These are phyloP conservation scores for Dalbergia cultrata DNA, from an alignment of 306 rosid genomes.

Conservation along the genomic window DNA sequence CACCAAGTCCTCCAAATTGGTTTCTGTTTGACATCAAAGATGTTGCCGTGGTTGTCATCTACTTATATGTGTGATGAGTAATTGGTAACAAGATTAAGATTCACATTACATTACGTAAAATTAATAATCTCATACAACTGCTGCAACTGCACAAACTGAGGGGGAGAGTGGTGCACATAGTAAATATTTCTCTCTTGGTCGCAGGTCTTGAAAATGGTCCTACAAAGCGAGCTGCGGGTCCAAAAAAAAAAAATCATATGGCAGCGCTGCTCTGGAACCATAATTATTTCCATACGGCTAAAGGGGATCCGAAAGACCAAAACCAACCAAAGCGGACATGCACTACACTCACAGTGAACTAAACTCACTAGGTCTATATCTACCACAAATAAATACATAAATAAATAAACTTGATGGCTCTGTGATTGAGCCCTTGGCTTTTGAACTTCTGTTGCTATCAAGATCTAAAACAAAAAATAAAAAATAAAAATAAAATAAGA, in stretches of 20 bases:
- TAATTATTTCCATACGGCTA: no score
- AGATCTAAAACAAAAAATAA: no score
- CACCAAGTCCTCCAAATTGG: slow-evolving; percentile 47
- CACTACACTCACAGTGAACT: no score
- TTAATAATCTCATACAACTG: not conserved
- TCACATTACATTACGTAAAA: slow-evolving; percentile 3
- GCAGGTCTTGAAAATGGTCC: slow-evolving; percentile 20
- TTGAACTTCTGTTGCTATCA: not conserved
- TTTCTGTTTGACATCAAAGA: slow-evolving; percentile 42
- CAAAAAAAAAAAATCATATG: not conserved
- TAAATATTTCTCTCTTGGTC: not conserved
- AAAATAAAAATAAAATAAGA: no score
- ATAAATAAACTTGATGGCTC: not conserved
- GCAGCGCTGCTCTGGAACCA: not conserved
- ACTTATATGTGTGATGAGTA: slow-evolving; percentile 7
- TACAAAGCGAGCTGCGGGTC: not conserved
- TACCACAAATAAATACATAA: no score
- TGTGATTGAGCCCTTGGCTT: not conserved
- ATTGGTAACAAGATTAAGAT: not conserved
- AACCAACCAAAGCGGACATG: no score
- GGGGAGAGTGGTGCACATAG: slow-evolving; percentile 2
- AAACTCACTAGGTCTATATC: no score
- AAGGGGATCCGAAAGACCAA: no score
- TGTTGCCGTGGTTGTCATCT: not conserved
- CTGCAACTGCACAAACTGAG: not conserved